Conservation (phyloP, 2,329 filamentous ascomycete species). For the Cercospora berteroae region DNA sequence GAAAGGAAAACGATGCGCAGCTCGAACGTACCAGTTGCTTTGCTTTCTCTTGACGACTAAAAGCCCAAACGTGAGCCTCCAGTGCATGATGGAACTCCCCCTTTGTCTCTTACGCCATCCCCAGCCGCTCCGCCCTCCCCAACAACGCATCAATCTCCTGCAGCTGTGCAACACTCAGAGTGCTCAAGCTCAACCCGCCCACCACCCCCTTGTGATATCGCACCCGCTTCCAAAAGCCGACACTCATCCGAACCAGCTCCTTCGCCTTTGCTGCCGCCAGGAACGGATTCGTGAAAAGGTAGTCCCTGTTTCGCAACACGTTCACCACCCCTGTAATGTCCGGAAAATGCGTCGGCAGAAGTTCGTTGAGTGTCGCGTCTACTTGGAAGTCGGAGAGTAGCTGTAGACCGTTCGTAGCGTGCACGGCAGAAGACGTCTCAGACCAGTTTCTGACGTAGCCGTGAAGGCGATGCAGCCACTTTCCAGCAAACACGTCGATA, state of each 20-base stretch:
- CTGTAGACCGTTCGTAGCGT: neutral
- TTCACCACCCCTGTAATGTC: neutral
- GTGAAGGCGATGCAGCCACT: constrained; percentile 4
- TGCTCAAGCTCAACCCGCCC: neutral
- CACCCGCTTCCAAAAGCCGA: neutral
- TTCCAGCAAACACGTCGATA: neutral
- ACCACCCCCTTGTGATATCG: neutral
- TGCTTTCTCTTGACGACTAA: too few relatives aligned
- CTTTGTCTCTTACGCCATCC: neutral
- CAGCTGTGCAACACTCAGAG: neutral
- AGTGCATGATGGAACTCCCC: neutral
- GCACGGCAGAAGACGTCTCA: neutral
- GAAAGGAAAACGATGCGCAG: too few relatives aligned
- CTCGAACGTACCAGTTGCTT: too few relatives aligned
- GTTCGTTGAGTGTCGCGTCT: neutral
- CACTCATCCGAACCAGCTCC: neutral
- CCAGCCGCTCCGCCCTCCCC: neutral
- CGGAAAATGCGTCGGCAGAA: neutral
- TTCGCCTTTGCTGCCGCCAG: neutral
- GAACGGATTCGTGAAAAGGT: constrained; percentile 2
- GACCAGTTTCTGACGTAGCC: constrained; percentile 4
- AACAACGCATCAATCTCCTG: constrained; percentile 1
- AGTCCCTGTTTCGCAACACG: neutral
- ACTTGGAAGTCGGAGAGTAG: neutral
- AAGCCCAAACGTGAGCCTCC: neutral